phyloP scores from a whole-genome alignment of 2,329 filamentous ascomycete genomes.

The Diaporthe vaccinii region DNA sequence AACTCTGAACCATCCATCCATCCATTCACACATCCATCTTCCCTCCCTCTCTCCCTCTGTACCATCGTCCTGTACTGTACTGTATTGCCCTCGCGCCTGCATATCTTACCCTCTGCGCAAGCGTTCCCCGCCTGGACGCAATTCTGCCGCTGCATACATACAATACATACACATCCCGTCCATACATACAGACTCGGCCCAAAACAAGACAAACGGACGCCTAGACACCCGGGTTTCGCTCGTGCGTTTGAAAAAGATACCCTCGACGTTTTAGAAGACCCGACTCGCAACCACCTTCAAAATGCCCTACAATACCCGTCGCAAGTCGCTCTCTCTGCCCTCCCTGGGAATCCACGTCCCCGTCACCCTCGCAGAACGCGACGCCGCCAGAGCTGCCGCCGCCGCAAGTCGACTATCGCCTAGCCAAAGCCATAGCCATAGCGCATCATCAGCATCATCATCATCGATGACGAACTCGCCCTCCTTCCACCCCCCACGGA shows the following conservation, averaged over 20 bases:
- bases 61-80: slow-evolving; percentile 25
- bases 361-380: slow-evolving; percentile 72
- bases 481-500: slow-evolving; percentile 45
- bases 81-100: not conserved
- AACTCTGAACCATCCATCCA: slow-evolving; percentile 30
- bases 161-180: not conserved
- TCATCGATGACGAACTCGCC: slow-evolving; percentile 50
- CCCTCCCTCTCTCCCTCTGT: not conserved
- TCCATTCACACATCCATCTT: not conserved
- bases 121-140: not conserved
- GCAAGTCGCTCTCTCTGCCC: slow-evolving; percentile 93
- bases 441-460: slow-evolving; percentile 49
- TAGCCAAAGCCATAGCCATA: slow-evolving; percentile 45
- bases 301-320: slow-evolving; percentile 97
- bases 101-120: not conserved
- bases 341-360: slow-evolving; percentile 93
- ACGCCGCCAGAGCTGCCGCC: slow-evolving; percentile 61
- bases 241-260: slow-evolving; percentile 24
- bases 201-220: slow-evolving; percentile 18
- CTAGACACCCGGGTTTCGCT: slow-evolving; percentile 15
- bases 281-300: slow-evolving; percentile 39
- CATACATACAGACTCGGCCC: not conserved
- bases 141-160: not conserved
- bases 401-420: slow-evolving; percentile 56
- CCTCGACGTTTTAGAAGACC: slow-evolving; percentile 25